These are phyloP conservation scores for Fusarium bulbicola DNA, from an alignment of 2,329 filamentous ascomycete species.

Conservation along the genomic window DNA sequence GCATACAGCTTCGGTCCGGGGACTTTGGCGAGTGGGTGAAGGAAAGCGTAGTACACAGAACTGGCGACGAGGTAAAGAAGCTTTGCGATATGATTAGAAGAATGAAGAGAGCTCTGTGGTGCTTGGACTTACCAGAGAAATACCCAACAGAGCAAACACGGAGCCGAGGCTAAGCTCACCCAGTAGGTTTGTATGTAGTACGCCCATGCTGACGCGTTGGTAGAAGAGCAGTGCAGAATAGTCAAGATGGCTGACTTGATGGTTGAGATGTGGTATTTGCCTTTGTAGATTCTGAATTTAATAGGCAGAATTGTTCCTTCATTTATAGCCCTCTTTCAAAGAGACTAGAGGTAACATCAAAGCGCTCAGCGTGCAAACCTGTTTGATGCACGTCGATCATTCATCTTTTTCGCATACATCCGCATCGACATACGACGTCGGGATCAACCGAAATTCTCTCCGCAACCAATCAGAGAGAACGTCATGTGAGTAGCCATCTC, in stretches of 20 bases:
- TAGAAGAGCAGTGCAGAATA: background rate
- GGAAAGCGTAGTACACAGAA: background rate
- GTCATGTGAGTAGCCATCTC: background rate
- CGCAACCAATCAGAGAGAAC: background rate
- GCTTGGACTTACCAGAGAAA: background rate
- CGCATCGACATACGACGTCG: background rate
- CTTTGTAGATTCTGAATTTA: accelerated
- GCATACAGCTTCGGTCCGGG: constrained; percentile 1
- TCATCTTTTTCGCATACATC: background rate
- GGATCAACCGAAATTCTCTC: background rate
- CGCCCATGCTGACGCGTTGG: background rate
- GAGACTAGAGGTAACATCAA: background rate
- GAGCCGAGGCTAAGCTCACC: background rate
- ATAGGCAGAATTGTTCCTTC: accelerated
- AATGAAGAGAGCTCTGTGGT: background rate
- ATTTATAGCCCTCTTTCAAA: background rate
- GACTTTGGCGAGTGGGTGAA: constrained; percentile 8
- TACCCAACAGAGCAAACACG: background rate
- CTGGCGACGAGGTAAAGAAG: background rate
- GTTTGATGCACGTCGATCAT: background rate
- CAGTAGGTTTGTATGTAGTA: background rate
- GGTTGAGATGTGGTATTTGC: background rate
- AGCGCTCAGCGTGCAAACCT: background rate
- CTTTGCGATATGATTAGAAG: background rate
- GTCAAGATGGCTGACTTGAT: background rate